A percentile compares a stretch with the other conserved stretches of the same genome.
Conservation (phyloP, 805 yeast genomes). For the Metschnikowia continentalis region DNA sequence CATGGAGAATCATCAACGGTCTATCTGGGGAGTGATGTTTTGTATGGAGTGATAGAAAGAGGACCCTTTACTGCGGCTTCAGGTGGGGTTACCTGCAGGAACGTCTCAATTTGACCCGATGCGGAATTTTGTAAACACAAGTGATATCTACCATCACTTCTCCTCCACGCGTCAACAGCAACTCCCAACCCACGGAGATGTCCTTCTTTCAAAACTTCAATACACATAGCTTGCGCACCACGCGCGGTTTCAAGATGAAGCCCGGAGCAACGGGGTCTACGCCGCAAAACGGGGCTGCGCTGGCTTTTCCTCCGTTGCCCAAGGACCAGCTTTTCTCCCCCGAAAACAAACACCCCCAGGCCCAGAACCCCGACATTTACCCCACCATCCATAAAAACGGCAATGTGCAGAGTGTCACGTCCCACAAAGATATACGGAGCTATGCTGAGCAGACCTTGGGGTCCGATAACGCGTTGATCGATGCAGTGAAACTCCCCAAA, state of each 20-base stretch:
- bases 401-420: conserved; percentile 33
- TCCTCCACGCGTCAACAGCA: conserved; percentile 3
- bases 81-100: not conserved
- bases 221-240: conserved; percentile 38
- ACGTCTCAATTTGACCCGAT: conserved; percentile 9
- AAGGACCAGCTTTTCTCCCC: conserved; percentile 9
- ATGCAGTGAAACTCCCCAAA: conserved; percentile 89
- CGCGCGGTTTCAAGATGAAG: conserved; percentile 42
- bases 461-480: conserved; percentile 82
- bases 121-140: conserved; percentile 15
- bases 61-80: not conserved
- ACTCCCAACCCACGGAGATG: conserved; percentile 19
- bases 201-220: conserved; percentile 43
- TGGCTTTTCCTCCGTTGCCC: conserved; percentile 31
- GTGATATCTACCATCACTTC: not conserved
- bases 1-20: too few species aligned
- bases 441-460: conserved; percentile 96
- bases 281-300: conserved; percentile 30
- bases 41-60: not conserved
- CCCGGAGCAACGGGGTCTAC: conserved; percentile 36
- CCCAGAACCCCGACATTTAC: conserved; percentile 13
- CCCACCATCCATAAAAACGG: conserved; percentile 27
- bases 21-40: too few species aligned
- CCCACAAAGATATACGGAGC: conserved; percentile 71
- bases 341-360: conserved; percentile 2